Percentiles rank a stretch among this genome's conserved stretches.
These are phyloP conservation scores for Begonia peltatifolia DNA, from an alignment of 306 rosid species.

Conservation along the genomic window DNA sequence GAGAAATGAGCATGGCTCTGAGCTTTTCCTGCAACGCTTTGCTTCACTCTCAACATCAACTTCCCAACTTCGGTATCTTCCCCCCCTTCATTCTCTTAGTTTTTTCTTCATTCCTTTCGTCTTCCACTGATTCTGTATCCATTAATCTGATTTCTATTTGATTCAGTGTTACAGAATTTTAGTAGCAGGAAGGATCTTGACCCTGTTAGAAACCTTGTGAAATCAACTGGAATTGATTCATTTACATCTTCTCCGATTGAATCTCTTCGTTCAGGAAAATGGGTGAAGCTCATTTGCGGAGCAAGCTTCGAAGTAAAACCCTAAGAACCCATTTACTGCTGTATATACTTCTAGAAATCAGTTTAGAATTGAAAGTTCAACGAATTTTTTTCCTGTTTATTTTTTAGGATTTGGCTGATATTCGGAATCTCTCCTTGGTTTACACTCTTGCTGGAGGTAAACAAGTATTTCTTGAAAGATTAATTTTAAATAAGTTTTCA, in stretches of 20 bases:
- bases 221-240: conserved; percentile 23
- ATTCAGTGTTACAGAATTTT: not conserved
- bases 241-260: conserved; percentile 32
- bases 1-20: conserved; percentile 1
- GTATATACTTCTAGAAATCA: too few relatives aligned
- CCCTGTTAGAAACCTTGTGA: conserved; percentile 23
- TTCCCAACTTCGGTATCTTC: not conserved
- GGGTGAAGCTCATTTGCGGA: conserved; percentile 63
- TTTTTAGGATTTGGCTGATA: conserved; percentile 65
- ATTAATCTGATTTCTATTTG: not conserved
- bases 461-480: not conserved
- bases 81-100: not conserved
- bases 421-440: conserved; percentile 77
- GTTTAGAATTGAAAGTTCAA: too few relatives aligned
- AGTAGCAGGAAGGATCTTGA: conserved; percentile 16
- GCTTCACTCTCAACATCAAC: conserved; percentile 1
- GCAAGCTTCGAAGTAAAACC: conserved; percentile 67
- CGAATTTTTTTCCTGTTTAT: not conserved
- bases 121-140: not conserved
- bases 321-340: not conserved
- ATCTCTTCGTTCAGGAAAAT: conserved; percentile 36
- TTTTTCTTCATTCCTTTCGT: not conserved
- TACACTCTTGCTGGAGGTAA: conserved; percentile 96
- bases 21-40: conserved; percentile 5
- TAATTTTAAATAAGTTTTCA: too few relatives aligned